Percentiles rank a stretch among this genome's conserved stretches.
These are phyloP conservation scores for Salvia hispanica DNA, from an alignment of 257 asterid genomes.

Conservation along the genomic window DNA sequence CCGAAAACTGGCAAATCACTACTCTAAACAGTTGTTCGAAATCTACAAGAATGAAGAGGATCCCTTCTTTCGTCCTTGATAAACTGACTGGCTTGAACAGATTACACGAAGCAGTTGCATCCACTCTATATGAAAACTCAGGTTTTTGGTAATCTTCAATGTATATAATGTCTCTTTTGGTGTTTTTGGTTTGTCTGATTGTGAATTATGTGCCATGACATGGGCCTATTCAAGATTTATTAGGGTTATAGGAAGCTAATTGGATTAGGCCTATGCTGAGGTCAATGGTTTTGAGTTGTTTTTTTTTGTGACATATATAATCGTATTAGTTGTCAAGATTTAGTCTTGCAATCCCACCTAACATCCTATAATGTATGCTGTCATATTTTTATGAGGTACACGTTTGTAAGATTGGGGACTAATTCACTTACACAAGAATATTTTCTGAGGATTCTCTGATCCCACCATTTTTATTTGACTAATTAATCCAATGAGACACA, in stretches of 20 bases:
- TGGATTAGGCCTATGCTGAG: not conserved
- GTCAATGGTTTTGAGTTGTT: not conserved
- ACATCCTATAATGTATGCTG: conserved; percentile 8
- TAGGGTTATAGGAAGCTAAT: not conserved
- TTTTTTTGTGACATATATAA: too few species aligned
- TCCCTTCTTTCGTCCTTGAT: conserved; percentile 46
- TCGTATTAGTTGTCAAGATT: conserved; percentile 11
- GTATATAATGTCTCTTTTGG: not conserved
- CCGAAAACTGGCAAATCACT: conserved; percentile 43
- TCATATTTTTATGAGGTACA: not conserved
- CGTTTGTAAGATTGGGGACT: not conserved
- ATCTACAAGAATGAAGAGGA: conserved; percentile 59
- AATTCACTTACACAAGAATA: conserved; percentile 11
- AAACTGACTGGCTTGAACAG: not conserved
- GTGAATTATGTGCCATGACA: not conserved
- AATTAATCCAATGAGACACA: not conserved
- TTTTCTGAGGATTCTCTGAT: not conserved
- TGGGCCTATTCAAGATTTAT: not conserved
- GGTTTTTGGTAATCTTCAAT: not conserved
- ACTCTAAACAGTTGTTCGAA: conserved; percentile 61
- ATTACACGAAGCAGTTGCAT: not conserved
- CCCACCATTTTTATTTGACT: conserved; percentile 3
- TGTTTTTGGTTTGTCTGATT: not conserved
- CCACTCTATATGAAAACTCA: not conserved
- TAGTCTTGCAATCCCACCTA: conserved; percentile 19